Base-by-base conservation (phyloP, 305 asterid genomes). In the Petunia hybrid region DNA sequence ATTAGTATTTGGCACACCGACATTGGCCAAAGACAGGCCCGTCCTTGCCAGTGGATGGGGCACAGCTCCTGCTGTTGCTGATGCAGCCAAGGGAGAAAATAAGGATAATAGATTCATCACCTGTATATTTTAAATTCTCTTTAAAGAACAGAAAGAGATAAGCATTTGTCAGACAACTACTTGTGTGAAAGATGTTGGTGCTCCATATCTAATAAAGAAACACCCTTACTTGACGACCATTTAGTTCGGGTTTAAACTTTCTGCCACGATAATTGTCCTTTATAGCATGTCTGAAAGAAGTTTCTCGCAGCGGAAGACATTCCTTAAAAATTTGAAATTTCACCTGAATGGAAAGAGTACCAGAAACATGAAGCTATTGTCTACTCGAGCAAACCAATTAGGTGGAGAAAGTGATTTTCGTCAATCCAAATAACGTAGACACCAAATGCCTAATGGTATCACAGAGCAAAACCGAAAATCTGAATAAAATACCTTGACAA, bases 231-330 rank as follows among this genome's bases (percentile, higher is more conserved):
- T 90, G 97, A 57, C 80, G 71, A 77, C 60, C 80, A 87, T 77
- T 82, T 83, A 94, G 97, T 85, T 94, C 94, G 83, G 88, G 97
- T 53, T 89, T 87, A 86, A 94, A 94, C 87, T 91, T 94, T 4
- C 59, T 43, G 66, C 93, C 93, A 73, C 66, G 79, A 80, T 92
- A 89, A 73, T 90, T 94, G 85, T 91, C 92, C 86, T 46, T 80
- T 84, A 94, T 89, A 75, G 89, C 84, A 36, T 75, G 80, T 84
- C 80, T 91, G 59, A 94, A 88, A 80, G 89, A 80, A 71, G 76
- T 87, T 89, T 92, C 97, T 6, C 82, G 90, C 79, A 92, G 55
- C 69, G 98, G 98, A 84, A 94, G 89, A 79, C 92, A 92, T 83
- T 90, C 95, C 85, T 84, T 91, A 83, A 83, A 89, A 81, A 90